Conservation (phyloP, 192 early-diverging fungal species). For the Globomyces pollinis-pini region DNA sequence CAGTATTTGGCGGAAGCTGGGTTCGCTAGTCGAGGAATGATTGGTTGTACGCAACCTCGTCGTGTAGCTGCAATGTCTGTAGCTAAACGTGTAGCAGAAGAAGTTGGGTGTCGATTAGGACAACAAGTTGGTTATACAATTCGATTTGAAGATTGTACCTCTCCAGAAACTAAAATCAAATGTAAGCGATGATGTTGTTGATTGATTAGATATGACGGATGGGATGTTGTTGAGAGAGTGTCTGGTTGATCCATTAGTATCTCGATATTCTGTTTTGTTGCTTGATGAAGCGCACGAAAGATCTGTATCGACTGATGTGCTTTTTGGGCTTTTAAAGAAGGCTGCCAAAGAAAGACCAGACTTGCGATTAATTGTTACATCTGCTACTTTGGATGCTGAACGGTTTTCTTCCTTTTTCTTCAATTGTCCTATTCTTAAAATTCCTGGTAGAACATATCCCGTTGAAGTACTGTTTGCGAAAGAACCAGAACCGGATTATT, state of each 20-base stretch:
- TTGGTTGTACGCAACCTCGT: constrained; percentile 98
- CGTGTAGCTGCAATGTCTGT: constrained; percentile 99
- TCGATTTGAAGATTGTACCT: constrained; percentile 97
- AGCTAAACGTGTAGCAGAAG: constrained; percentile 94
- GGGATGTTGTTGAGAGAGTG: constrained; percentile 94
- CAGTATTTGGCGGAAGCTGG: constrained; percentile 98
- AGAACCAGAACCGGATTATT: constrained; percentile 89
- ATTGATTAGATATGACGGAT: constrained; percentile 99
- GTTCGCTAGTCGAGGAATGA: constrained; percentile 75
- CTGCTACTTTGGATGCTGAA: constrained; percentile 89
- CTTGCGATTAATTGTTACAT: constrained; percentile 90
- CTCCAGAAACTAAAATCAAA: constrained; percentile 81
- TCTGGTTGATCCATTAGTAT: constrained; percentile 73
- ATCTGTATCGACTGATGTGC: constrained; percentile 90
- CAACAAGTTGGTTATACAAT: constrained; percentile 97
- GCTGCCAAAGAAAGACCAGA: constrained; percentile 61
- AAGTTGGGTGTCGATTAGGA: constrained; percentile 87
- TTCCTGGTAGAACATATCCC: constrained; percentile 90
- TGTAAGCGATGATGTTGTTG: too few relatives aligned
- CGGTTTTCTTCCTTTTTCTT: constrained; percentile 87
- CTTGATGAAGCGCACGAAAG: constrained; percentile 99
- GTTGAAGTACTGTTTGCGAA: constrained; percentile 92
- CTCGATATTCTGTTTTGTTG: constrained; percentile 85
- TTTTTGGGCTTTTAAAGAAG: constrained; percentile 87
- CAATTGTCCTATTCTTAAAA: constrained; percentile 91